Conservation (phyloP, 306 rosid genomes). For the Phaseolus lunatus region DNA sequence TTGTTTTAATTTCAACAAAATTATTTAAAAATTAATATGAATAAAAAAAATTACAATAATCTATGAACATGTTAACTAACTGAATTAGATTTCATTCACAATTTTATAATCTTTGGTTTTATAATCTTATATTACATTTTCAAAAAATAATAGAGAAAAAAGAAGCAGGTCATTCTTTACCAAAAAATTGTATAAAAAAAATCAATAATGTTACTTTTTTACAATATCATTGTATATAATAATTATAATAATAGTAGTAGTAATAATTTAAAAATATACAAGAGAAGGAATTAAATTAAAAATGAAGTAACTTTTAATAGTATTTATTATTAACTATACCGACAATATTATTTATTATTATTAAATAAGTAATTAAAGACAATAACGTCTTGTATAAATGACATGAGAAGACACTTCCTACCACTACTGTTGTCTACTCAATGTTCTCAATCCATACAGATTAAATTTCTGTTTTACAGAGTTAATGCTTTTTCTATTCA, state of each 20-base stretch:
- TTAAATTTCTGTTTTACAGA: no score
- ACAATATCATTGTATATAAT: no score
- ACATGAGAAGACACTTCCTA: neutral
- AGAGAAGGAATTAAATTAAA: neutral
- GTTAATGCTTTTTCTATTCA: no score
- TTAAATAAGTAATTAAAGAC: slow-evolving; percentile 9
- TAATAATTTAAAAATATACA: neutral
- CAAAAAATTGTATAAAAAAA: neutral
- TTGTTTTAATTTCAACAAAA: no score
- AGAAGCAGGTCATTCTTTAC: no score
- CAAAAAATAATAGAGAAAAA: no score
- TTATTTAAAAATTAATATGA: no score
- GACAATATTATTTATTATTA: slow-evolving; percentile 11
- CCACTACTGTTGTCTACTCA: neutral
- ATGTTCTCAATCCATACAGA: neutral
- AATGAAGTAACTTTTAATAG: neutral
- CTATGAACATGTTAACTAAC: no score
- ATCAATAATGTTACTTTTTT: neutral
- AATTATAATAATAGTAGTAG: no score
- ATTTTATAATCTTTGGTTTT: neutral
- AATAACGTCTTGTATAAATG: slow-evolving; percentile 7
- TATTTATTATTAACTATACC: neutral
- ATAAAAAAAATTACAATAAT: no score
- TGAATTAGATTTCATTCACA: neutral
- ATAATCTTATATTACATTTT: neutral